Base-by-base conservation (phyloP, 1,284 basidiomycete genomes). In the Erythrobasidium hasegawianum region DNA sequence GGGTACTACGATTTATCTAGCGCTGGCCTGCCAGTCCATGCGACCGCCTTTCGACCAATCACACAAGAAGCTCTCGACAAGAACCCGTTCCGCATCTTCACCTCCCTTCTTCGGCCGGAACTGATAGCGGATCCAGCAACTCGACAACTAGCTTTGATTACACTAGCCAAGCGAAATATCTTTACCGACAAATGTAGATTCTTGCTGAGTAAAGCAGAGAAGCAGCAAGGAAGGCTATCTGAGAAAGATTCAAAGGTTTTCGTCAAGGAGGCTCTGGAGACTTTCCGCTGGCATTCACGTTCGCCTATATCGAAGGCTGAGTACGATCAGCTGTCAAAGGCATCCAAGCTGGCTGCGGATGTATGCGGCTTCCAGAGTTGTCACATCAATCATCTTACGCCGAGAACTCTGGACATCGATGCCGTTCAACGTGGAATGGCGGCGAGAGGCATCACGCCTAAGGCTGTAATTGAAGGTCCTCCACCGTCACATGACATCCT, bases 341-440 rank as follows among this genome's bases (percentile, higher is more conserved):
- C 72, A 3, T 77, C 78, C 60, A 74, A 78, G 0, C 70, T 80
- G 4, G 74, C 79, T 2, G 79, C 79, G 9, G 79, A 80, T 68
- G 78, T 79, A 50, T 77, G 73, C 11, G 76, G 75, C 14, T 80
- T 80, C 73, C 71, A 73, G 39, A 78, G 78, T 22, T 65, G 62
- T 11, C 79, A 80, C 67, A 79, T 80, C 72, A 80, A 80, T 67
- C 79, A 79, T 69, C 72, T 80, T n/a, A 80, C 79, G 7, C 79
- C 79, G 14, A 67, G 79, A 14, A 78, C 79, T 24, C 68, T 80
- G 26, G 78, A 79, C 65, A 79, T 80, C 52, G 79, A 80, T 67
- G 72, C 71, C 20, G 79, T 78, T 16, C 79, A 80, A 70, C 69
- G 59, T 3, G 70, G 72, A 20, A 80, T 80, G 79, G 70, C 68